Conservation (phyloP, 768 basidiomycete genomes). For the Rhodocollybia butyracea region DNA sequence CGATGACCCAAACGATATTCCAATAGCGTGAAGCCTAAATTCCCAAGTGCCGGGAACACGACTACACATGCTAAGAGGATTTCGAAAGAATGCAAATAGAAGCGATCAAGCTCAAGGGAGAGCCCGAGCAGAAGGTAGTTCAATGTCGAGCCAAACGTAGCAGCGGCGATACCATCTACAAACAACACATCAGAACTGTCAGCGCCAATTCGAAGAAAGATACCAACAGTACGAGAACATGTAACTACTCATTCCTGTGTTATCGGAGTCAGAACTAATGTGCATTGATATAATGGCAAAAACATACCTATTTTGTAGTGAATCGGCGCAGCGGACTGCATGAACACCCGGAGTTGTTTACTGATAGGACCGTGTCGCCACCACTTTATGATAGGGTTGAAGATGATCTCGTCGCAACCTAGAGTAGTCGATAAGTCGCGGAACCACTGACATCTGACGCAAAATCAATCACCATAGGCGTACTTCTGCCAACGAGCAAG, state of each 20-base stretch:
- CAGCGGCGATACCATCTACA: conserved; percentile 64
- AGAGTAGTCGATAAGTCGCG: conserved; percentile 6
- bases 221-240: conserved; percentile 19
- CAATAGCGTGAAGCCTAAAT: conserved; percentile 67
- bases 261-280: background rate
- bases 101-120: conserved; percentile 61
- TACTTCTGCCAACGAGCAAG: conserved; percentile 88
- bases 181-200: conserved; percentile 41
- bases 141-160: conserved; percentile 59
- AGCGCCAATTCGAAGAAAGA: background rate
- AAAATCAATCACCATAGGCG: conserved; percentile 44
- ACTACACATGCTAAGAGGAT: conserved; percentile 74
- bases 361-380: conserved; percentile 77
- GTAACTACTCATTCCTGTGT: conserved; percentile 29
- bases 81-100: conserved; percentile 79
- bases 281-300: background rate
- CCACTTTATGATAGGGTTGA: conserved; percentile 81
- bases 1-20: conserved; percentile 74
- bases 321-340: conserved; percentile 73
- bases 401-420: conserved; percentile 75
- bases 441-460: background rate
- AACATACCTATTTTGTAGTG: conserved; percentile 73
- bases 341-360: conserved; percentile 64
- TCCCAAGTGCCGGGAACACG: conserved; percentile 78
- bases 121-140: conserved; percentile 79